Evolutionary conservation across 345 rosid species (phyloP), one percentile per base, ranked within the genome.

Genomic region (Streptanthus diversifolius): DNA sequence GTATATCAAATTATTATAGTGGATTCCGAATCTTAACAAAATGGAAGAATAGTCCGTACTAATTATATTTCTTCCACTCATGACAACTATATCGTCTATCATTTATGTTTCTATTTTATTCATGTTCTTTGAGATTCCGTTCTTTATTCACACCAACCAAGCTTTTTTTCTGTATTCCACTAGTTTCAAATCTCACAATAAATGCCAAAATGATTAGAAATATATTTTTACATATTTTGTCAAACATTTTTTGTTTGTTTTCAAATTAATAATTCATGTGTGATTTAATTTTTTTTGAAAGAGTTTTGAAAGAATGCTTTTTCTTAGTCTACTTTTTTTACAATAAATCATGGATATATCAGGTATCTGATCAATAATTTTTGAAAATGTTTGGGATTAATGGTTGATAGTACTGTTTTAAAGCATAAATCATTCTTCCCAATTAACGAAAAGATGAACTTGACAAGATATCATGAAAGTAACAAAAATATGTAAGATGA

Each of bases 391-490:
- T 3, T 35, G 39, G 0, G 3, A 35, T 35, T 35, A 35, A 12
- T 8, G 8, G 12, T 35, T 35, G 39, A 35, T 8, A 9, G 9
- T 35, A 33, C 36, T 1, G 8, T 33, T 33, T 33, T 33, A 33
- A 7, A 33, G 3, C 10, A 33, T 39, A 39, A 33, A 12, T 14
- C 15, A 39, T 14, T 39, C 44, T 39, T 39, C 44, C n/a, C 14
- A 13, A 39, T 8, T 39, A 14, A 13, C n/a, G n/a, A n/a, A n/a
- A 5, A 39, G 15, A 12, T 39, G 44, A 39, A 4, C 7, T 29
- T 57, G 41, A 57, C 27, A n/a, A 67, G 51, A 37, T 55, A 40
- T 55, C 5, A 47, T 35, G 57, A 47, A 70, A 59, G 61, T 61
- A 61, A 71, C n/a, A 30, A 7, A 30, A 64, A 43, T 55, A 54